A percentile compares a stretch with the other conserved stretches of the same genome.
These are phyloP conservation scores for Ophiorrhiza pumila DNA, from an alignment of 257 asterid genomes.

Conservation along the genomic window DNA sequence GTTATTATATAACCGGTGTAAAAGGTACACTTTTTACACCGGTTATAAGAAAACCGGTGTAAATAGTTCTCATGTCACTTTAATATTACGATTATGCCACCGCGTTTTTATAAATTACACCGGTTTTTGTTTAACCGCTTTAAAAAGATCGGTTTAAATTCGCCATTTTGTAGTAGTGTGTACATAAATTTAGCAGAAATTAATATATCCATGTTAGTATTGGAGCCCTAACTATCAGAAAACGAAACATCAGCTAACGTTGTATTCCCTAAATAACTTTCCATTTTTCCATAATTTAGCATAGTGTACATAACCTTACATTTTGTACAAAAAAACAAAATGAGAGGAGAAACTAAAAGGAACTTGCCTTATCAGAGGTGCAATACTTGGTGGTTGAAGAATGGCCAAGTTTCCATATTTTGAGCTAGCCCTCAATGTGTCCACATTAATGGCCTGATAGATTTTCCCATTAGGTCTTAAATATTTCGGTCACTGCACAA, in stretches of 20 bases:
- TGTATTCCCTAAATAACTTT: too few relatives aligned
- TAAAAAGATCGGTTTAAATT: too few relatives aligned
- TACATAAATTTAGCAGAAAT: background rate
- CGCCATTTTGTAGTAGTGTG: too few relatives aligned
- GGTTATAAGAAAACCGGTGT: too few relatives aligned
- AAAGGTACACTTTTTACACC: too few relatives aligned
- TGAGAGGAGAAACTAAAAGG: background rate
- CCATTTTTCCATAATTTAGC: too few relatives aligned
- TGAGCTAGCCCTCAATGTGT: conserved; percentile 61
- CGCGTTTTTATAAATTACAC: too few relatives aligned
- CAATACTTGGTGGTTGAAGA: conserved; percentile 53
- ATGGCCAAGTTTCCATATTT: conserved; percentile 75
- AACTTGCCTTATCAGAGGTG: background rate
- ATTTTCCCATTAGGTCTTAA: conserved; percentile 59
- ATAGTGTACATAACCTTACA: background rate
- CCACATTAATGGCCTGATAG: conserved; percentile 62
- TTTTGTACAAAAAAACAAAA: background rate
- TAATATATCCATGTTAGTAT: background rate
- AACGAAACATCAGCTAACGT: background rate
- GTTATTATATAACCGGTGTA: too few relatives aligned
- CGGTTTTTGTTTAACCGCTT: too few relatives aligned
- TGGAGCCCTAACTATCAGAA: background rate
- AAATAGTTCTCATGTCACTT: too few relatives aligned
- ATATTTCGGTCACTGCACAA: conserved; percentile 55
- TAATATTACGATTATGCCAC: too few relatives aligned